Evolutionary conservation across 768 basidiomycete genomes (phyloP).

Genomic region (Mycena vitilis): DNA sequence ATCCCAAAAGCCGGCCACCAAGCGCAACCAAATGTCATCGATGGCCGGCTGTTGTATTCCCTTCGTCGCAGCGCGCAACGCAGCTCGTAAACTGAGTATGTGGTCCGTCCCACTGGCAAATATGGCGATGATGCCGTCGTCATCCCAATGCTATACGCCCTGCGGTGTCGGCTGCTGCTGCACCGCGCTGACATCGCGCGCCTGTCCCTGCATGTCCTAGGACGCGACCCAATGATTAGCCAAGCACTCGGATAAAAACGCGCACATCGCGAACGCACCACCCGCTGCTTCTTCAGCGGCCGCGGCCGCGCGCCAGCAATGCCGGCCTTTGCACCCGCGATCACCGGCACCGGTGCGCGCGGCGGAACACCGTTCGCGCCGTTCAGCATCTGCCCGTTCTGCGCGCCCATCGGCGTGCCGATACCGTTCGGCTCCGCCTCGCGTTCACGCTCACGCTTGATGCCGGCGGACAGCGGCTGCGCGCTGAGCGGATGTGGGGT

Average conservation of each 20-base stretch:
- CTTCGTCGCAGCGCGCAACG: slow-evolving; percentile 5
- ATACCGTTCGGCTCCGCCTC: slow-evolving; percentile 43
- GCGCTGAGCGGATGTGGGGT: slow-evolving; percentile 33
- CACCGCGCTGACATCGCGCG: slow-evolving; percentile 63
- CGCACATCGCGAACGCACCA: slow-evolving; percentile 59
- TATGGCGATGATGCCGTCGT: background rate
- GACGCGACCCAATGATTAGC: background rate
- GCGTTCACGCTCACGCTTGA: slow-evolving; percentile 44
- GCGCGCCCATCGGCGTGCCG: slow-evolving; percentile 11
- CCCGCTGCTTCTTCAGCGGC: slow-evolving; percentile 80
- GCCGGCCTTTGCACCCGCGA: slow-evolving; percentile 69
- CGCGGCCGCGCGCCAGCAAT: slow-evolving; percentile 68
- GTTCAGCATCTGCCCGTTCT: slow-evolving; percentile 8
- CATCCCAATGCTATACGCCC: slow-evolving; percentile 55
- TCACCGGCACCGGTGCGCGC: slow-evolving; percentile 41
- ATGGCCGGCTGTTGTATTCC: background rate
- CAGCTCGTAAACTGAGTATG: background rate
- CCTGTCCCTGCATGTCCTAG: slow-evolving; percentile 75
- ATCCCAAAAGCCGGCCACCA: slow-evolving; percentile 2
- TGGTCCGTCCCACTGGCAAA: background rate
- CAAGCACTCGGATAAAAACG: background rate
- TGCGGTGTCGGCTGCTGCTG: slow-evolving; percentile 82
- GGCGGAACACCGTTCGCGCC: slow-evolving; percentile 28
- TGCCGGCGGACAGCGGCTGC: slow-evolving; percentile 29
- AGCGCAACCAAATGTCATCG: background rate